Conservation (phyloP, 192 early-diverging fungal genomes). For the Glomus cerebriforme region DNA sequence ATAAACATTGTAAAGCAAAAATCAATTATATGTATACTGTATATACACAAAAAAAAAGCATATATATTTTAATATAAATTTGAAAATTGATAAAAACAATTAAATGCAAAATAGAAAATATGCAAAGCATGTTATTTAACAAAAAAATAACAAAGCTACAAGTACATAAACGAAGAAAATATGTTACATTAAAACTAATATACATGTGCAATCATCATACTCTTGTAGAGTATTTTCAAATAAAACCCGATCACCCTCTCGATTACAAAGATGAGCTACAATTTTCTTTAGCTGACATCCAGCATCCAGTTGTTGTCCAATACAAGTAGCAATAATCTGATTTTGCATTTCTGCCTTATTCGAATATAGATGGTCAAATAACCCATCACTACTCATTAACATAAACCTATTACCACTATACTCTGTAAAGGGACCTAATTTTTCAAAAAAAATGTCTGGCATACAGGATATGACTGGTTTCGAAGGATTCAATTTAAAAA, state of each 20-base stretch:
- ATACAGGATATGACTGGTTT: conserved; percentile 54
- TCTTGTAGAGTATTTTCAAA: conserved; percentile 58
- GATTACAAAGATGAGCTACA: conserved; percentile 50
- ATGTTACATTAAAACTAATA: conserved; percentile 38
- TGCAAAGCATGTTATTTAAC: neutral
- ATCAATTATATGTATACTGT: too few species aligned
- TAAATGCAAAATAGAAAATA: neutral
- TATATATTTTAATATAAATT: too few species aligned
- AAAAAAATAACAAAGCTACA: neutral
- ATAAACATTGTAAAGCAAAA: too few species aligned
- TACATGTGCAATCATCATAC: conserved; percentile 61
- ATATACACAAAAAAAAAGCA: too few species aligned
- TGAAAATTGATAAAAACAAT: neutral
- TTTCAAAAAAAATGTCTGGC: conserved; percentile 57
- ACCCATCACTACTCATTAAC: conserved; percentile 61
- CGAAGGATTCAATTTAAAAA: conserved; percentile 56
- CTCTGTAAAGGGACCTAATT: conserved; percentile 37
- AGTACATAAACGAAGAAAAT: neutral
- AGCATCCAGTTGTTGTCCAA: conserved; percentile 55
- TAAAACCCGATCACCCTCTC: conserved; percentile 47
- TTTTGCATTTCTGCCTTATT: conserved; percentile 54
- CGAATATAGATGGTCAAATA: conserved; percentile 60
- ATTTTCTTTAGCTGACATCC: conserved; percentile 41
- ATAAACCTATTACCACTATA: conserved; percentile 46
- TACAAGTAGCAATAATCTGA: conserved; percentile 46